Evolutionary conservation across 2,329 filamentous ascomycete genomes (phyloP).

Genomic region (Pyricularia sp.): DNA sequence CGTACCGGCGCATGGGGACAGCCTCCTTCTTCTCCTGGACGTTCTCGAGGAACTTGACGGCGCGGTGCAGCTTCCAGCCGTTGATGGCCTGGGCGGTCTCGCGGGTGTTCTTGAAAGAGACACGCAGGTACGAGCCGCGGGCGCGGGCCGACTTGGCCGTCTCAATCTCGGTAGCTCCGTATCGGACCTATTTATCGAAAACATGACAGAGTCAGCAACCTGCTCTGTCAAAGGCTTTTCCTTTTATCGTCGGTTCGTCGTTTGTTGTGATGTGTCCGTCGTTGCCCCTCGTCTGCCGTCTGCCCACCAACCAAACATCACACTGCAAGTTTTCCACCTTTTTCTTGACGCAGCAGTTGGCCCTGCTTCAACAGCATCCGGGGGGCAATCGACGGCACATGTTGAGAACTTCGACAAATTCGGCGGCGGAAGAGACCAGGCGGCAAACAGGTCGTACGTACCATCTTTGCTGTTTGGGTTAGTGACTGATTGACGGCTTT

Average conservation of each 20-base stretch:
- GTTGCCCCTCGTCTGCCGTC: neutral
- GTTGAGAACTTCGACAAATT: neutral
- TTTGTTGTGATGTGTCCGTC: neutral
- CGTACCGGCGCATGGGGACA: constrained; percentile 95
- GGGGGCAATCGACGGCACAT: neutral
- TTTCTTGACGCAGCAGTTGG: neutral
- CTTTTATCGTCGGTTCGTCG: neutral
- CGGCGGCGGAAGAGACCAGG: neutral
- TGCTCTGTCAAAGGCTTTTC: neutral
- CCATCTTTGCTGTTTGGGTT: constrained; percentile 5
- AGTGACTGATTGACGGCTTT: constrained; percentile 2
- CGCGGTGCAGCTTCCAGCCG: constrained; percentile 95
- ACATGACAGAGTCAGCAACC: constrained; percentile 9
- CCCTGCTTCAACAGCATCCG: neutral
- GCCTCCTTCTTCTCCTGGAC: constrained; percentile 95
- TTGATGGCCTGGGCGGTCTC: constrained; percentile 99
- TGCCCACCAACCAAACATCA: neutral
- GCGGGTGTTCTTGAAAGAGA: constrained; percentile 99
- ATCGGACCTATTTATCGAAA: constrained; percentile 58
- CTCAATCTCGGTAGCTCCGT: constrained; percentile 82
- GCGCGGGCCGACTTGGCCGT: constrained; percentile 90
- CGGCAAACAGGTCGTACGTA: neutral
- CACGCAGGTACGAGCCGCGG: constrained; percentile 96
- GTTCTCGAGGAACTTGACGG: constrained; percentile 94
- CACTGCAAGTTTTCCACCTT: neutral